Evolutionary conservation across 345 rosid species (phyloP), one percentile per base, ranked within the genome.

Genomic region (Punica granatum): DNA sequence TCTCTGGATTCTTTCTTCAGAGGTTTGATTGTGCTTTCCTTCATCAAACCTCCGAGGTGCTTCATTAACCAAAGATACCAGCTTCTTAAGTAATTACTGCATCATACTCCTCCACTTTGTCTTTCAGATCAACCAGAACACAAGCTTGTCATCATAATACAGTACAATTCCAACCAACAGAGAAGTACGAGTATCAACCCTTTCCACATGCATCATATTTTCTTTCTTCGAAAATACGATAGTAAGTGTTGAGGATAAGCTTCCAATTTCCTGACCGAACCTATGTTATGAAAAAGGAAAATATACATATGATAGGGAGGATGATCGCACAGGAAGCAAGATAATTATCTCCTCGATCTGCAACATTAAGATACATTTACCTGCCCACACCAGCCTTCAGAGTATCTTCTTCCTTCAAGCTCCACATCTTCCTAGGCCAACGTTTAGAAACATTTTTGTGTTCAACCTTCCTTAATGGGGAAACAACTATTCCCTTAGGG

Each of bases 101-200:
- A 56, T 70, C 90, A 84, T 44, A 53, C 82, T 85, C 72, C 91
- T 81, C 94, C 94, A 88, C 31, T 86, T n/a, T 84, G 69, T 88
- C 90, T 76, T 88, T 88, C 72, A 88, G 74, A 75, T 86, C 87
- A 59, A 78, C 89, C 87, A 83, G 68, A 71, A 42, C 30, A 67
- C 28, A 30, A 23, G 53, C 13, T 26, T 13, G 19, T 18, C 9
- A 35, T 19, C 1, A 31, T 13, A 18, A 34, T 33, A 43, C 10
- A 46, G 12, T 14, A 46, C 1, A 46, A 15, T 28, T 6, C 23
- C 33, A 63, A 65, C 71, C 44, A n/a, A 28, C 16, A 34, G 43
- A 41, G 11, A 11, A 6, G 33, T 18, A 36, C 32, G 13, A 7
- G 10, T 19, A 26, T 44, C 6, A 21, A 63, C 28, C 28, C 7